A percentile compares a stretch with the other conserved stretches of the same genome.
Evolutionary conservation across 139 green algal genomes (phyloP).

Genomic region (Tetraselmis striata): DNA sequence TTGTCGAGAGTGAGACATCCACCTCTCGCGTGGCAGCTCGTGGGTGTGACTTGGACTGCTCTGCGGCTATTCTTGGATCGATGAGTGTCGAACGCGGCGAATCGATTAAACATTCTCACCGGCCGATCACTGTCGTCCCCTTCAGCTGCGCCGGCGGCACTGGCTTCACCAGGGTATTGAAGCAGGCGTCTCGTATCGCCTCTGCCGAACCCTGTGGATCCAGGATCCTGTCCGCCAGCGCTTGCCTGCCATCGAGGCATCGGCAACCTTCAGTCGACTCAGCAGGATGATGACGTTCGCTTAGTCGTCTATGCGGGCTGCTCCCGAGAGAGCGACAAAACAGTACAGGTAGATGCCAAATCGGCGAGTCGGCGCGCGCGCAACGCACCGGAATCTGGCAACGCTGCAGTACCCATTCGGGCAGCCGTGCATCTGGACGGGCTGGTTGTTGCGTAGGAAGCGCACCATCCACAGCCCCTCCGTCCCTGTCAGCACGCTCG

Average conservation of each 20-base stretch:
- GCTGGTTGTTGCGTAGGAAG: background rate
- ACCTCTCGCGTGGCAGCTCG: too few species aligned
- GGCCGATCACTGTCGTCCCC: background rate
- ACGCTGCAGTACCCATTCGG: background rate
- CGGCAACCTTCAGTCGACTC: too few species aligned
- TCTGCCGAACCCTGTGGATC: background rate
- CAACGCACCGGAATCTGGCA: background rate
- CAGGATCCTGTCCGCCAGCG: background rate
- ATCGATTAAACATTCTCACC: too few species aligned
- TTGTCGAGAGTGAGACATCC: too few species aligned
- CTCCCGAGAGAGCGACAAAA: too few species aligned
- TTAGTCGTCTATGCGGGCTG: too few species aligned
- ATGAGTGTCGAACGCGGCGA: too few species aligned
- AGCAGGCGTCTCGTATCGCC: background rate
- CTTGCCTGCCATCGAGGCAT: background rate
- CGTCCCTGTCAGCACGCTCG: background rate
- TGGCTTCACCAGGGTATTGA: background rate
- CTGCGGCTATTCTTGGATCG: too few species aligned
- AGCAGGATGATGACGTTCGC: too few species aligned
- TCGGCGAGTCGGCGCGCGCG: too few species aligned
- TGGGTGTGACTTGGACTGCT: too few species aligned
- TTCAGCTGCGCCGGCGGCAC: background rate
- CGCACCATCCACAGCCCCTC: background rate
- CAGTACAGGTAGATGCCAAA: too few species aligned
- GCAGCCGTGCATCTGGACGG: background rate